Conservation (phyloP, 768 basidiomycete genomes). For the Chalciporus piperatus region DNA sequence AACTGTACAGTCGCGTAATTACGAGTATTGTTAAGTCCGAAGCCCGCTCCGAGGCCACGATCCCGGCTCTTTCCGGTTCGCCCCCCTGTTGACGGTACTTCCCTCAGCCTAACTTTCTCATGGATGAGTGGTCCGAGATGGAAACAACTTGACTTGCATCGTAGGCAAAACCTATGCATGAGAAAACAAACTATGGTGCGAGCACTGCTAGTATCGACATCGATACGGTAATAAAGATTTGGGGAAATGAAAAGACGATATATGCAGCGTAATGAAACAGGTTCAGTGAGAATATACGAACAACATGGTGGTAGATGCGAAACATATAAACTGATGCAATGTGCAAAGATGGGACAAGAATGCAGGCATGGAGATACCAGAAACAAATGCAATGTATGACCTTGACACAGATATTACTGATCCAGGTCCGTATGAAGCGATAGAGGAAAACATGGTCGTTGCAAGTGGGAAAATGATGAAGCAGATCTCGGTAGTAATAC, state of each 20-base stretch:
- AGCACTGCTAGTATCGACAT: not conserved
- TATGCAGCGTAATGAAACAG: constrained; percentile 8
- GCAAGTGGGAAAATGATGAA: constrained; percentile 13
- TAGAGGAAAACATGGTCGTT: constrained; percentile 18
- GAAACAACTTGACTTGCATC: constrained; percentile 2
- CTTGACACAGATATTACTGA: constrained; percentile 18
- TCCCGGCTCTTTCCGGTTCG: no score
- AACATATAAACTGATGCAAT: constrained; percentile 19
- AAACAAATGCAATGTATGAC: constrained; percentile 13
- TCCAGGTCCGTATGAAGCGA: constrained; percentile 31
- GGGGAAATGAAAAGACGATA: not conserved
- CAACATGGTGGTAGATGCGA: constrained; percentile 17
- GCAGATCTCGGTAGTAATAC: constrained; percentile 28
- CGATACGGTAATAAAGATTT: not conserved
- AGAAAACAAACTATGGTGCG: not conserved
- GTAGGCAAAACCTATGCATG: not conserved
- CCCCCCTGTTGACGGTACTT: not conserved
- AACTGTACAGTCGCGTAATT: constrained; percentile 36
- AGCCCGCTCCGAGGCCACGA: no score
- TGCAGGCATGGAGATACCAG: constrained; percentile 19
- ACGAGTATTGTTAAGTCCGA: no score
- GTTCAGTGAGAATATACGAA: constrained; percentile 9
- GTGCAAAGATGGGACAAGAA: constrained; percentile 21
- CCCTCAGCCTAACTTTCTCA: no score
- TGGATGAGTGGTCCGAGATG: not conserved